Evolutionary conservation across 202 grass and related monocot species (phyloP).

Genomic region (Panicum virgatum): DNA sequence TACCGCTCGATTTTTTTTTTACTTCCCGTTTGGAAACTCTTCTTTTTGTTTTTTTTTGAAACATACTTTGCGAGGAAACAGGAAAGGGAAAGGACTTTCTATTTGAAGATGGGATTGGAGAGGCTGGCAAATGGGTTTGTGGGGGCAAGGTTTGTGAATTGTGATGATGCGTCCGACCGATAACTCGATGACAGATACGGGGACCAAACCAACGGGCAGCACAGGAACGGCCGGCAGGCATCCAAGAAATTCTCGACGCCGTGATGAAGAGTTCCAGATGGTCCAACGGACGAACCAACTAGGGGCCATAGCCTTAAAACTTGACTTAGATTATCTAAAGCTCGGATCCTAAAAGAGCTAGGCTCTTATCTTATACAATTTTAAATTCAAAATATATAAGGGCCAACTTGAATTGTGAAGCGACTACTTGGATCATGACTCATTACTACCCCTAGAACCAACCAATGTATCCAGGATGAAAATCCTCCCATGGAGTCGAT

Average conservation of each 20-base stretch:
- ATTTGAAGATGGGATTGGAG: neutral
- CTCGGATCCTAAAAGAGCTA: too few relatives aligned
- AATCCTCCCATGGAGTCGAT: too few relatives aligned
- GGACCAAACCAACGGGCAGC: conserved; percentile 14
- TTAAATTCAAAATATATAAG: too few relatives aligned
- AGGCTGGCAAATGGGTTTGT: neutral
- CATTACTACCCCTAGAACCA: too few relatives aligned
- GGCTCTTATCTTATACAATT: too few relatives aligned
- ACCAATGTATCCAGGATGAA: neutral
- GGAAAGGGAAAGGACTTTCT: neutral
- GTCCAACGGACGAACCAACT: too few relatives aligned
- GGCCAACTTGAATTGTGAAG: too few relatives aligned
- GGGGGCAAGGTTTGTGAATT: neutral
- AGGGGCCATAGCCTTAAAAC: too few relatives aligned
- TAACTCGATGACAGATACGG: conserved; percentile 34
- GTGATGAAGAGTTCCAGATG: neutral
- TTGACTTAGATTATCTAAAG: too few relatives aligned
- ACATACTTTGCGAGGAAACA: neutral
- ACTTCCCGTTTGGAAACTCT: neutral
- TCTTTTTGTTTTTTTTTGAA: neutral
- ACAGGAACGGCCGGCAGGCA: neutral
- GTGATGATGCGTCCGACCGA: conserved; percentile 22
- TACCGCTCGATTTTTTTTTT: neutral
- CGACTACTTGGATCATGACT: too few relatives aligned
- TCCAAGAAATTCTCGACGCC: conserved; percentile 1